A percentile compares a stretch with the other conserved stretches of the same genome.
These are phyloP conservation scores for Saccharum spontaneum DNA, from an alignment of 176 grass and related monocot genomes.

Conservation along the genomic window DNA sequence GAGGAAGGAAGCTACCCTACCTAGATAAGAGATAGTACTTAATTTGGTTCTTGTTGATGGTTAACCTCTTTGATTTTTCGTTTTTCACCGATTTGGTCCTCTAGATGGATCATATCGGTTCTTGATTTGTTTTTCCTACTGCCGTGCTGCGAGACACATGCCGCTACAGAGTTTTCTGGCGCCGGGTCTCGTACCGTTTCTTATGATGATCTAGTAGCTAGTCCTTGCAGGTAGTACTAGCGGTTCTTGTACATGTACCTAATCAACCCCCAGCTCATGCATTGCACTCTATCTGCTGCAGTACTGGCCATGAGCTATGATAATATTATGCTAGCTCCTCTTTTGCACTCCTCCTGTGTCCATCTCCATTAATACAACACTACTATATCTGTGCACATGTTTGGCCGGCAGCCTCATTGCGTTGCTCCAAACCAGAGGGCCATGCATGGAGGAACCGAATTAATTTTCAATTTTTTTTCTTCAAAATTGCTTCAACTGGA, in stretches of 20 bases:
- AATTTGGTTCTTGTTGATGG: slow-evolving; percentile 34
- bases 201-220: slow-evolving; percentile 23
- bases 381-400: slow-evolving; percentile 10
- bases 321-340: slow-evolving; percentile 53
- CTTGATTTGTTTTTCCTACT: slow-evolving; percentile 33
- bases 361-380: slow-evolving; percentile 29
- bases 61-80: slow-evolving; percentile 29
- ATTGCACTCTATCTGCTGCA: slow-evolving; percentile 38
- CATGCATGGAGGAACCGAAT: neutral
- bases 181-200: slow-evolving; percentile 28
- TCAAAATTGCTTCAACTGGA: neutral
- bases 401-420: slow-evolving; percentile 21
- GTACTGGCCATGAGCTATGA: slow-evolving; percentile 42
- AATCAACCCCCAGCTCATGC: slow-evolving; percentile 39
- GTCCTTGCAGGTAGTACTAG: slow-evolving; percentile 30
- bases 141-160: slow-evolving; percentile 28
- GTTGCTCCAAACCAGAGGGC: neutral
- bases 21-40: slow-evolving; percentile 43
- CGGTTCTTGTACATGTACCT: slow-evolving; percentile 55
- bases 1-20: neutral
- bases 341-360: neutral
- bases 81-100: slow-evolving; percentile 10
- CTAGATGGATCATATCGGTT: neutral
- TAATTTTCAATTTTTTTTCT: neutral
- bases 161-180: slow-evolving; percentile 35